Evolutionary conservation across 2,329 filamentous ascomycete genomes (phyloP).

Genomic region (Macroventuria anomochaeta): DNA sequence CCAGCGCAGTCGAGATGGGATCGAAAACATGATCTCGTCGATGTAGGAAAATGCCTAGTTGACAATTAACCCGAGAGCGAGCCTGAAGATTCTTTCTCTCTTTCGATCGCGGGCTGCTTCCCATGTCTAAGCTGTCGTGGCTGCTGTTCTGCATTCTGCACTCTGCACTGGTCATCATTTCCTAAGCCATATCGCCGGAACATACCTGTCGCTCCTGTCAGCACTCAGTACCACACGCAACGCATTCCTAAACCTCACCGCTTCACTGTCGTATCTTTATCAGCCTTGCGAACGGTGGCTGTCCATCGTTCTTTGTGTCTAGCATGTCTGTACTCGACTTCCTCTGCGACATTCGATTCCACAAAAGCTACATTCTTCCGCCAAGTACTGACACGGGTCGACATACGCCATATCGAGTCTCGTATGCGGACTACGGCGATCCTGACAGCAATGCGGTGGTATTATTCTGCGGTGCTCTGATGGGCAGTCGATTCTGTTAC

Average conservation of each 20-base stretch:
- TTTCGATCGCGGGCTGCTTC: background rate
- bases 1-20: background rate
- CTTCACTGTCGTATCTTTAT: background rate
- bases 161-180: background rate
- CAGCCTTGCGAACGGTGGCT: background rate
- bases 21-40: background rate
- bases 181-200: background rate
- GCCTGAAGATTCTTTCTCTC: background rate
- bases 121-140: background rate
- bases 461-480: slow-evolving; percentile 39
- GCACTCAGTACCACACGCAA: background rate
- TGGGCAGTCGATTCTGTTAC: slow-evolving; percentile 34
- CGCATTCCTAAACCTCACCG: background rate
- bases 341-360: slow-evolving; percentile 39
- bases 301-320: background rate
- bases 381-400: slow-evolving; percentile 29
- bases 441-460: slow-evolving; percentile 36
- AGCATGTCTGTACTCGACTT: slow-evolving; percentile 35
- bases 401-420: slow-evolving; percentile 29
- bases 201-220: background rate
- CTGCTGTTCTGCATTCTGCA: background rate
- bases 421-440: slow-evolving; percentile 42
- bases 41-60: background rate
- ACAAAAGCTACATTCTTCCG: slow-evolving; percentile 32
- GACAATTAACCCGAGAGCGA: background rate